Base-by-base conservation (phyloP, 371 early-diverging fungal species). In the Furculomyces boomerangus region DNA sequence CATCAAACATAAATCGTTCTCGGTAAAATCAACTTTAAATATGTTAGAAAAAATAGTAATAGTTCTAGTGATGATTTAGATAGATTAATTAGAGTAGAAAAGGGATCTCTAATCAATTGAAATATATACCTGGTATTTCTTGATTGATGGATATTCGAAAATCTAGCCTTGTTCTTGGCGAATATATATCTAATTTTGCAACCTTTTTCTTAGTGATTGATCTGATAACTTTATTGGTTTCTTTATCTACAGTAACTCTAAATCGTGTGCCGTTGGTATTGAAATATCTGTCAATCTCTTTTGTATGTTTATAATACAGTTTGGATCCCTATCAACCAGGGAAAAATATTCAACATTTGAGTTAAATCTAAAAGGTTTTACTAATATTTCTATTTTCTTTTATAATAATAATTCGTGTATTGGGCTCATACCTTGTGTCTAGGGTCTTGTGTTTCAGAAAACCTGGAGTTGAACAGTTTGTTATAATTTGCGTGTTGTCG, bases 61-160 rank as follows among this genome's bases (percentile, higher is more conserved):
- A n/a, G n/a, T n/a, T n/a, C n/a, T n/a, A n/a, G n/a, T n/a, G n/a
- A n/a, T n/a, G n/a, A n/a, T n/a, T n/a, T n/a, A n/a, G n/a, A n/a
- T n/a, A n/a, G n/a, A n/a, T n/a, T n/a, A n/a, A n/a, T n/a, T n/a
- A n/a, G n/a, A n/a, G n/a, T n/a, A n/a, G n/a, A n/a, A n/a, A n/a
- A n/a, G n/a, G n/a, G n/a, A n/a, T n/a, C n/a, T n/a, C n/a, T n/a
- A n/a, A n/a, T n/a, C n/a, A n/a, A 35, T 35, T 7, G 7, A 35
- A 35, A 35, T 16, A 10, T 24, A 8, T 41, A 54, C 55, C 69
- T 54, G 81, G 80, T 0, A 57, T 60, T 74, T 86, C 86, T 31
- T 74, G 51, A 55, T 80, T 86, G 57, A 84, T 75, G 0, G 84
- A 75, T 50, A 86, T 77, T 45, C 86, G 73, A 57, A 74, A 83